Conservation (phyloP, 2,329 filamentous ascomycete genomes). For the Cytospora leucostoma region DNA sequence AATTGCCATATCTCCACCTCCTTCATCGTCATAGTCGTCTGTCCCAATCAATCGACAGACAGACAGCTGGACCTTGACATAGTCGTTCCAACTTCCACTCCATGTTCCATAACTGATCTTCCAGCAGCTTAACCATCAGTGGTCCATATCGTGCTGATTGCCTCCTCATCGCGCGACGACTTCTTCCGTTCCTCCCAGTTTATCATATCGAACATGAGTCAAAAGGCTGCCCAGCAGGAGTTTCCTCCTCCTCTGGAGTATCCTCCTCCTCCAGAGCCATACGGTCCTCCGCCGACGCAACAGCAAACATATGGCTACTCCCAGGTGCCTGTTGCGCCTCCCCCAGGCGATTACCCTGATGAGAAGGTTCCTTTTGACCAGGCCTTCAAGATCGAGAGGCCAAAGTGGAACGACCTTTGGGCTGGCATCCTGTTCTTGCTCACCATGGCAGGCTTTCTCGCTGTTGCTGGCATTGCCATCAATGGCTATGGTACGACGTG, state of each 20-base stretch:
- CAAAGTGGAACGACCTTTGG: conserved; percentile 92
- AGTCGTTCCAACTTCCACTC: neutral
- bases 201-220: neutral
- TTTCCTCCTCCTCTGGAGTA: conserved; percentile 16
- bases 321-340: conserved; percentile 23
- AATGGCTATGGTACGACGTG: conserved; percentile 64
- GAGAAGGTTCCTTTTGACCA: conserved; percentile 70
- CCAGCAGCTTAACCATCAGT: neutral
- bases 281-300: conserved; percentile 15
- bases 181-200: neutral
- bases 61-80: too few relatives aligned
- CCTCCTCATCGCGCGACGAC: neutral
- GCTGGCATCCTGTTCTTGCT: conserved; percentile 66
- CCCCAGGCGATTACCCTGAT: conserved; percentile 22
- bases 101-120: neutral
- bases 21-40: neutral
- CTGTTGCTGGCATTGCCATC: conserved; percentile 73
- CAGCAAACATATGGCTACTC: conserved; percentile 18
- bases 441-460: conserved; percentile 63
- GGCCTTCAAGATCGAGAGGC: conserved; percentile 76
- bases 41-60: neutral
- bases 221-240: conserved; percentile 13
- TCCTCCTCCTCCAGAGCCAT: conserved; percentile 18
- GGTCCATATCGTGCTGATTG: neutral
- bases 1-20: too few relatives aligned